Conservation (phyloP, 2,329 filamentous ascomycete species). For the Hansfordia pulvinata region DNA sequence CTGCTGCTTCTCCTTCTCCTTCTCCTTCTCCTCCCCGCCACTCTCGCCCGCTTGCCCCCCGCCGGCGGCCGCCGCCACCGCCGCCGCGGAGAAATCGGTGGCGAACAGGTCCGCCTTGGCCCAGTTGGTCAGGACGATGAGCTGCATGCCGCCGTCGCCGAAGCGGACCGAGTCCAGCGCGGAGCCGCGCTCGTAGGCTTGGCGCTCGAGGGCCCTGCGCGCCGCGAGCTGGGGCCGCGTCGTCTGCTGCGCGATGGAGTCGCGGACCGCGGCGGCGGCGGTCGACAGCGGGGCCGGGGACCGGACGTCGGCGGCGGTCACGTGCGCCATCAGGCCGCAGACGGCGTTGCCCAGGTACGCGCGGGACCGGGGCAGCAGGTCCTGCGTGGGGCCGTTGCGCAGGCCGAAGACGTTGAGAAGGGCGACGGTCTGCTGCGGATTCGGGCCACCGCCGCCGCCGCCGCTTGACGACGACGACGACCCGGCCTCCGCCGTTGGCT, state of each 20-base stretch:
- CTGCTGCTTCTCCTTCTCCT: too few relatives aligned
- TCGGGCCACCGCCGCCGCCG: too few relatives aligned
- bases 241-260: slow-evolving; percentile 18
- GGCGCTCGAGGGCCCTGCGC: slow-evolving; percentile 11
- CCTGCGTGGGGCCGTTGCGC: slow-evolving; percentile 14
- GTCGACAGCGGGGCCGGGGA: slow-evolving; percentile 6
- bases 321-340: slow-evolving; percentile 7
- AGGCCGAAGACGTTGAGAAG: slow-evolving; percentile 25
- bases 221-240: slow-evolving; percentile 17
- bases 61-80: slow-evolving; percentile 7
- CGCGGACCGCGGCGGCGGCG: slow-evolving; percentile 14
- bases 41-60: too few relatives aligned
- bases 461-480: too few relatives aligned
- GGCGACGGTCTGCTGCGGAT: slow-evolving; percentile 16
- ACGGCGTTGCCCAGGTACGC: slow-evolving; percentile 11
- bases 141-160: slow-evolving; percentile 16
- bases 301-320: slow-evolving; percentile 10
- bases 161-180: too few relatives aligned
- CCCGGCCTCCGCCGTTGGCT: slow-evolving; percentile 8
- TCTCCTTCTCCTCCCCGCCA: too few relatives aligned
- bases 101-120: slow-evolving; percentile 19
- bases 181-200: slow-evolving; percentile 7
- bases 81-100: slow-evolving; percentile 21
- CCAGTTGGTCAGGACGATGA: slow-evolving; percentile 26
- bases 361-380: slow-evolving; percentile 13